Conservation (phyloP, 2,329 filamentous ascomycete species). For the Aotearoamyces nothofagi region DNA sequence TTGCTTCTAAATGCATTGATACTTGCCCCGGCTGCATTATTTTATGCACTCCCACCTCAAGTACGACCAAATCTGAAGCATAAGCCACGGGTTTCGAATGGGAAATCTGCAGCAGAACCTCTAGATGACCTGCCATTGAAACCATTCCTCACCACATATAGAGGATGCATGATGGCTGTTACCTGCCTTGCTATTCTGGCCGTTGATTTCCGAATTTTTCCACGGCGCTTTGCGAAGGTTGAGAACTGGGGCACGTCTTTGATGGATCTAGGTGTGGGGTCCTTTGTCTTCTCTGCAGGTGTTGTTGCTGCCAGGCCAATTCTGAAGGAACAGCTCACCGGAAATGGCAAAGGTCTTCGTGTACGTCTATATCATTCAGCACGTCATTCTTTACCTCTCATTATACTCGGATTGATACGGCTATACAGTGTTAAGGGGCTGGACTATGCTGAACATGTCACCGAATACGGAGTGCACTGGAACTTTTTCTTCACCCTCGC, state of each 20-base stretch:
- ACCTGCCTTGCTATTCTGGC: conserved; percentile 91
- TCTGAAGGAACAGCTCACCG: conserved; percentile 50
- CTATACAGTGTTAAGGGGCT: conserved; percentile 83
- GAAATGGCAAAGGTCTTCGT: conserved; percentile 30
- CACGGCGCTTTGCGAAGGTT: conserved; percentile 88
- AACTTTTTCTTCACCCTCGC: conserved; percentile 98
- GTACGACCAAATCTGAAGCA: conserved; percentile 30
- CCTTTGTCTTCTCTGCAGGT: conserved; percentile 90
- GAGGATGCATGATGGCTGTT: conserved; percentile 78
- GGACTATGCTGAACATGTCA: conserved; percentile 93
- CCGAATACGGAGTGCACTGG: conserved; percentile 97
- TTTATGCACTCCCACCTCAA: conserved; percentile 36
- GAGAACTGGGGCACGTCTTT: conserved; percentile 99
- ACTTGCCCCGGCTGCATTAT: conserved; percentile 47
- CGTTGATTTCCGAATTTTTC: conserved; percentile 88
- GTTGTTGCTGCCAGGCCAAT: conserved; percentile 76
- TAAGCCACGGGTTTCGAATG: conserved; percentile 28
- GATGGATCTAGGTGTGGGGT: conserved; percentile 95
- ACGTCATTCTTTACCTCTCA: conserved; percentile 69
- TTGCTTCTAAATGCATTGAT: conserved; percentile 63
- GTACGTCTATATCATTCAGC: conserved; percentile 50
- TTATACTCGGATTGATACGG: conserved; percentile 66
- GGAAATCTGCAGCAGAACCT: conserved; percentile 19
- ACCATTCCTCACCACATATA: conserved; percentile 84
- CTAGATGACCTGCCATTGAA: conserved; percentile 50